Evolutionary conservation across 192 early-diverging fungal species (phyloP), one percentile per base, ranked within the genome.

Genomic region (Dissophora ornata): DNA sequence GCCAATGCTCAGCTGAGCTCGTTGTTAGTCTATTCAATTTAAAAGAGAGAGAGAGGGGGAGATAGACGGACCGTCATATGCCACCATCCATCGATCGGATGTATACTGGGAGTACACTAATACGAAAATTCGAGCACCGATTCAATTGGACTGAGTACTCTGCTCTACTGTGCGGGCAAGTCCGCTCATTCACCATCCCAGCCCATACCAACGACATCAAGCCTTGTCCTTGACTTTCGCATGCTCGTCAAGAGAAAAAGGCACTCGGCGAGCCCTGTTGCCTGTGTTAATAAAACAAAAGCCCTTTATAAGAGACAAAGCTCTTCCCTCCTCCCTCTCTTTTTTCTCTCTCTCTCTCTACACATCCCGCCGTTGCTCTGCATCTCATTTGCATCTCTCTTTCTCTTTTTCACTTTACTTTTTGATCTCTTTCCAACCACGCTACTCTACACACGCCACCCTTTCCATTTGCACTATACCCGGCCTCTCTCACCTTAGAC

Each of bases 1-100:
- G 66, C 56, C 66, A 68, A 68, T 51, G 66, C 66, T 68, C 66
- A 68, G 28, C 56, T 38, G 64, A 67, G 6, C 36, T 38, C 36
- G 36, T 13, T 13, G 36, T 13, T 13, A 38, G 40, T 49, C 30
- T 34, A 36, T 36, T 12, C 32, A 49, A 49, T 59, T 59, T 25
- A 59, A 59, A 38, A 38, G 36, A 38, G 7, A 9, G 13, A 13
- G 36, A 47, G 46, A n/a, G 8, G 22, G 18, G 8, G n/a, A 47
- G n/a, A 22, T 5, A 19, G 45, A 22, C 2, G 9, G 46, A 9
- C 46, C 46, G 21, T 47, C 46, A 47, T 47, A 47, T 47, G 46
- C 46, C 46, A 41, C 40, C 40, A 41, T 41, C 12, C n/a, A 38
- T 38, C 36, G 7, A 13, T 38, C 36, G 8, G n/a, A 47, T 47